Percentiles rank a stretch among this genome's conserved stretches.
phyloP scores from a whole-genome alignment of 352 stramenopile species.

The Poterioochromonas sp. region DNA sequence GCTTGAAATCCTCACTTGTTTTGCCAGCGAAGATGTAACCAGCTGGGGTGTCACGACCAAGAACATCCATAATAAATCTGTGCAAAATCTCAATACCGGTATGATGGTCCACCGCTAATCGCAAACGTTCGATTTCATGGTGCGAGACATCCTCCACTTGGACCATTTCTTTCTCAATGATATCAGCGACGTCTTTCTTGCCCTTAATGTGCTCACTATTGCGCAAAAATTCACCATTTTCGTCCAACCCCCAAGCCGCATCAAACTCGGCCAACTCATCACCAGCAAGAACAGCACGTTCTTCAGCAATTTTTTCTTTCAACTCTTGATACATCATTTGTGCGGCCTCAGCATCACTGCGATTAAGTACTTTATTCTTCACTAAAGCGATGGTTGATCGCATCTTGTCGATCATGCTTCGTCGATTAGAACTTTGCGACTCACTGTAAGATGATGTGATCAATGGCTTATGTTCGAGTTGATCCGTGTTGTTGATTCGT shows the following conservation, averaged over 20 bases:
- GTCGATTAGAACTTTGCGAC: background rate
- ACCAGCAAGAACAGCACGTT: background rate
- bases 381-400: background rate
- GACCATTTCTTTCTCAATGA: background rate
- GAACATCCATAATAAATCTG: constrained; percentile 17
- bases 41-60: constrained; percentile 1
- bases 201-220: background rate
- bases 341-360: background rate
- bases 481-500: background rate
- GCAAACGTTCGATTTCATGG: background rate
- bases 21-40: constrained; percentile 12
- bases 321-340: background rate
- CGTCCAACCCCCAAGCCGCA: background rate
- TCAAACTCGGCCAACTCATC: constrained; percentile 15
- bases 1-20: constrained; percentile 2
- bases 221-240: background rate
- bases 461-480: background rate
- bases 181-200: background rate
- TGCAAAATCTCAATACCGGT: constrained; percentile 29
- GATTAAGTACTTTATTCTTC: too few relatives aligned
- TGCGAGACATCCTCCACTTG: background rate
- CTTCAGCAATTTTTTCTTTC: background rate
- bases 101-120: constrained; percentile 12
- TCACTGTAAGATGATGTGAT: background rate
- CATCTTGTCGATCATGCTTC: too few relatives aligned